These are phyloP conservation scores for Pseudogymnoascus sp. DNA, from an alignment of 2,329 filamentous ascomycete species.

Conservation along the genomic window DNA sequence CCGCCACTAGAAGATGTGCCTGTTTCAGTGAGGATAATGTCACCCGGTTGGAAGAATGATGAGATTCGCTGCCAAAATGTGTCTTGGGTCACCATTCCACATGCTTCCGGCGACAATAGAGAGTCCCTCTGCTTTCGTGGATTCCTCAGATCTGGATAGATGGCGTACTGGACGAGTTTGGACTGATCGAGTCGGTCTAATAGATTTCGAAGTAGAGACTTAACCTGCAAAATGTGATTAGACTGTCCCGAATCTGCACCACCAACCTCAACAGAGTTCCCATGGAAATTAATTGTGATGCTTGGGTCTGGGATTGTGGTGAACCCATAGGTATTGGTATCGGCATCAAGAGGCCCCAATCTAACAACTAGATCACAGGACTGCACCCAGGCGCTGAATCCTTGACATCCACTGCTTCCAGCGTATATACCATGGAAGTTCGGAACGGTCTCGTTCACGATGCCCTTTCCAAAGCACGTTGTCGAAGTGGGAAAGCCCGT, in stretches of 20 bases:
- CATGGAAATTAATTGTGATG: background rate
- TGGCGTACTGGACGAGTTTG: background rate
- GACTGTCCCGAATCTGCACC: background rate
- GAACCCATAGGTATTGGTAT: slow-evolving; percentile 37
- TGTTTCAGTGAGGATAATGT: slow-evolving; percentile 50
- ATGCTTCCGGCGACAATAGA: slow-evolving; percentile 15
- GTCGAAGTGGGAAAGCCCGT: slow-evolving; percentile 41
- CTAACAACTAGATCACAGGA: slow-evolving; percentile 37
- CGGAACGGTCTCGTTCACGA: slow-evolving; percentile 39
- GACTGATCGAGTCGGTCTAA: background rate
- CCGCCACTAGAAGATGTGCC: slow-evolving; percentile 50
- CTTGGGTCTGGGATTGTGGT: slow-evolving; percentile 20
- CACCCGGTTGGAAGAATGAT: slow-evolving; percentile 40
- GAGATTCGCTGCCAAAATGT: slow-evolving; percentile 40
- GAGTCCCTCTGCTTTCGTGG: slow-evolving; percentile 5
- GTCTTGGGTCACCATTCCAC: slow-evolving; percentile 36
- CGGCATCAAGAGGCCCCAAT: slow-evolving; percentile 39
- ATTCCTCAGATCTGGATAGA: background rate
- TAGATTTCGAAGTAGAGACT: background rate
- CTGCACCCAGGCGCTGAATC: slow-evolving; percentile 21
- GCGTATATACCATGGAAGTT: slow-evolving; percentile 44
- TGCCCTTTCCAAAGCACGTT: slow-evolving; percentile 40
- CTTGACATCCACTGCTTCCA: slow-evolving; percentile 27
- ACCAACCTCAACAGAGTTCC: background rate
- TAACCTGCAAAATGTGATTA: background rate